Percentiles rank a stretch among this genome's conserved stretches.
Conservation (phyloP, 345 rosid species). For the Gossypium stocksii region DNA sequence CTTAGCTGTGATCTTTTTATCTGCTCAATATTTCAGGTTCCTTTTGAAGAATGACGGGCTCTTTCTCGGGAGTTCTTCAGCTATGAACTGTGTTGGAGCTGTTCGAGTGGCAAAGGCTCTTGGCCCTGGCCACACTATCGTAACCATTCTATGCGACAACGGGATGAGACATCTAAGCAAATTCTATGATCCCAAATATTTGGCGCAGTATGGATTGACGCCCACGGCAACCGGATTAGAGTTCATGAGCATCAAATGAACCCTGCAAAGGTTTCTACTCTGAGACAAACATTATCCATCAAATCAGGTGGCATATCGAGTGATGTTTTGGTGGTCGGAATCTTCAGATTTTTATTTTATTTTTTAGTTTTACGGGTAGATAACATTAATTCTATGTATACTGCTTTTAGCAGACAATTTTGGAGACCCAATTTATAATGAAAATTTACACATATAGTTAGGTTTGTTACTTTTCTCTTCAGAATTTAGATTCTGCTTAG, state of each 20-base stretch:
- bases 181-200: slow-evolving; percentile 67
- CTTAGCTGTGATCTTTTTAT: neutral
- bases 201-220: slow-evolving; percentile 49
- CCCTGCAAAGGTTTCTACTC: neutral
- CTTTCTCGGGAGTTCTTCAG: slow-evolving; percentile 93
- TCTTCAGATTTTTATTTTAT: neutral
- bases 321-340: neutral
- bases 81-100: slow-evolving; percentile 36
- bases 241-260: slow-evolving; percentile 51
- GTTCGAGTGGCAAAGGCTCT: slow-evolving; percentile 66
- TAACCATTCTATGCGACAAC: slow-evolving; percentile 87
- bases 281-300: no score
- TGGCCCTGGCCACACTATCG: slow-evolving; percentile 89
- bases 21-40: slow-evolving; percentile 40
- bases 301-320: neutral
- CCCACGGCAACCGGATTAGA: slow-evolving; percentile 68
- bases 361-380: neutral
- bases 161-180: slow-evolving; percentile 95
- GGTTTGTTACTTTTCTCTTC: neutral
- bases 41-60: slow-evolving; percentile 89
- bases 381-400: neutral
- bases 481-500: neutral
- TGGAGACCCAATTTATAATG: neutral
- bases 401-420: neutral
- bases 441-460: neutral